Percentiles rank a stretch among this genome's conserved stretches.
phyloP scores from a whole-genome alignment of 2,329 filamentous ascomycete species.

The Zopfia rhizophila region DNA sequence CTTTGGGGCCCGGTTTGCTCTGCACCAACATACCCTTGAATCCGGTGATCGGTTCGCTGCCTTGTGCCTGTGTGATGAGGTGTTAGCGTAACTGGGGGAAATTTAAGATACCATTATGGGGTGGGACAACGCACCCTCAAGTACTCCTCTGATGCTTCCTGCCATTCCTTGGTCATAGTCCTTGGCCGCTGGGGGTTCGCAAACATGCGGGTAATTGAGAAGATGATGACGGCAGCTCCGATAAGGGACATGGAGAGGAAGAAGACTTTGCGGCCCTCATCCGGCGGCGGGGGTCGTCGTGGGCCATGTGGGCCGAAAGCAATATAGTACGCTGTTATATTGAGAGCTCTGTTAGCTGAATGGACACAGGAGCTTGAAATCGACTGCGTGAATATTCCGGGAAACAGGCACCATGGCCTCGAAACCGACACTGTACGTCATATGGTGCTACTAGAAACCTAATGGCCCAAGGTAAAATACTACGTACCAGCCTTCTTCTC shows the following conservation, averaged over 20 bases:
- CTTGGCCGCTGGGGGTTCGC: slow-evolving; percentile 72
- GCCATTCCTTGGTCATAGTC: slow-evolving; percentile 97
- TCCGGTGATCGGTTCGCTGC: slow-evolving; percentile 51
- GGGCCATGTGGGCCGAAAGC: slow-evolving; percentile 97
- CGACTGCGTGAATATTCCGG: slow-evolving; percentile 23
- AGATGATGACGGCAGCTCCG: slow-evolving; percentile 74
- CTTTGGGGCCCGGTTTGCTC: slow-evolving; percentile 42
- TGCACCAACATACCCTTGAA: slow-evolving; percentile 54
- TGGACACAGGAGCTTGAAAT: slow-evolving; percentile 20
- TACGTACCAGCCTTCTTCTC: slow-evolving; percentile 99
- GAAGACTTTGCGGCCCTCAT: slow-evolving; percentile 83
- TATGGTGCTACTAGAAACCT: slow-evolving; percentile 28
- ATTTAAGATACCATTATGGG: slow-evolving; percentile 3
- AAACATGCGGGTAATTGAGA: slow-evolving; percentile 75
- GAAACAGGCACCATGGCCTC: slow-evolving; percentile 30
- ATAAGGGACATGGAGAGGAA: slow-evolving; percentile 77
- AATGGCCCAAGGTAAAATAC: slow-evolving; percentile 22
- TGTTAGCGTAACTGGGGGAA: slow-evolving; percentile 15
- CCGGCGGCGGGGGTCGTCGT: slow-evolving; percentile 82
- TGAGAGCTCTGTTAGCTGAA: slow-evolving; percentile 31
- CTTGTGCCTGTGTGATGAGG: slow-evolving; percentile 43
- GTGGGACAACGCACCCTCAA: slow-evolving; percentile 74
- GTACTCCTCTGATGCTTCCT: slow-evolving; percentile 94
- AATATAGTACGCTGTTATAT: slow-evolving; percentile 93
- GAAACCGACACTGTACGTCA: slow-evolving; percentile 42